Conservation (phyloP, 2,329 filamentous ascomycete species). For the Cladobotryum mycophilum region DNA sequence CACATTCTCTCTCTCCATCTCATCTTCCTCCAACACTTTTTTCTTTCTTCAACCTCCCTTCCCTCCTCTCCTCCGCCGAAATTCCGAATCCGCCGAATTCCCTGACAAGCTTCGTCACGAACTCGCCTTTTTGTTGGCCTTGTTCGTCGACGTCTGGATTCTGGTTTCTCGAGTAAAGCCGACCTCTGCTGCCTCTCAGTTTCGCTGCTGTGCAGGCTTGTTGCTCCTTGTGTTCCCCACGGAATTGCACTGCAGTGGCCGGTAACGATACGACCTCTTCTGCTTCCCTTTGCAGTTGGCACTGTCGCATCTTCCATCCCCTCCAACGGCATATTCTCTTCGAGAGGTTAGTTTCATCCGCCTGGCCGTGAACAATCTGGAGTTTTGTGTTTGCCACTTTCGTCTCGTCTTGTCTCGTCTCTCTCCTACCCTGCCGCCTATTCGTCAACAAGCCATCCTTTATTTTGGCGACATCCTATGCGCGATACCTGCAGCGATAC, state of each 20-base stretch:
- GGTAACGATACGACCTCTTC: constrained; percentile 7
- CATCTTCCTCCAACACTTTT: constrained; percentile 3
- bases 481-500: too few relatives aligned
- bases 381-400: background rate
- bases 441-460: too few relatives aligned
- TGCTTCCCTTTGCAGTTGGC: constrained; percentile 10
- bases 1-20: constrained; percentile 3
- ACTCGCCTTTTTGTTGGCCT: constrained; percentile 9
- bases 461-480: too few relatives aligned
- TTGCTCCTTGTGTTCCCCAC: constrained; percentile 15
- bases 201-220: constrained; percentile 20
- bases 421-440: too few relatives aligned
- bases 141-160: constrained; percentile 22
- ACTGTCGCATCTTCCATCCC: constrained; percentile 3
- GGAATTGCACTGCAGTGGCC: constrained; percentile 10
- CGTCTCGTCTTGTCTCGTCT: too few relatives aligned
- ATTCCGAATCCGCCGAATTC: constrained; percentile 32
- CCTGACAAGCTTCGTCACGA: constrained; percentile 30
- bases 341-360: constrained; percentile 10
- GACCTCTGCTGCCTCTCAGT: constrained; percentile 21
- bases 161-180: constrained; percentile 25
- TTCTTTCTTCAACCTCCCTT: constrained; percentile 12
- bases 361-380: too few relatives aligned
- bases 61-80: constrained; percentile 21
- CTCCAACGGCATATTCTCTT: constrained; percentile 6